These are phyloP conservation scores for Scutellaria baicalensis DNA, from an alignment of 257 asterid species.

Conservation along the genomic window DNA sequence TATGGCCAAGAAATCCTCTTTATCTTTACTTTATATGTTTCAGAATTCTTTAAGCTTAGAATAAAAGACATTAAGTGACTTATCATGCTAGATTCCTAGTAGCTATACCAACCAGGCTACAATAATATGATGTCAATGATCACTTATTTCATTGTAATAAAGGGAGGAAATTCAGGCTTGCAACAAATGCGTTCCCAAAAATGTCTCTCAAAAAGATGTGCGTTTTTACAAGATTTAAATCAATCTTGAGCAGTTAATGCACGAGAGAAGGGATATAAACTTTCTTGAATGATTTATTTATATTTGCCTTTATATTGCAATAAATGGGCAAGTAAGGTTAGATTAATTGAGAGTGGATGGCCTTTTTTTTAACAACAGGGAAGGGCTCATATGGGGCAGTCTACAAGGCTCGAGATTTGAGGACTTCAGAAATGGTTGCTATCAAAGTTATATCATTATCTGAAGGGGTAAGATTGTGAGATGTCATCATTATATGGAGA, in stretches of 20 bases:
- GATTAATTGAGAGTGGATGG: conserved; percentile 16
- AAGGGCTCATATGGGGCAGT: conserved; percentile 97
- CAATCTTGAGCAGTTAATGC: neutral
- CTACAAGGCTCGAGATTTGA: conserved; percentile 87
- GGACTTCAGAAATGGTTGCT: conserved; percentile 93
- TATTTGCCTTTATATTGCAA: neutral
- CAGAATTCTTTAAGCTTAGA: neutral
- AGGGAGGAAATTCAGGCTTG: neutral
- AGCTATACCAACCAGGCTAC: neutral
- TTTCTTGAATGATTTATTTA: neutral
- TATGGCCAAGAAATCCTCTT: neutral
- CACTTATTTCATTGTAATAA: neutral
- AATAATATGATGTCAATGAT: neutral
- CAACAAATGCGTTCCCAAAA: neutral
- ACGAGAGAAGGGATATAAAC: neutral
- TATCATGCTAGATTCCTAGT: neutral
- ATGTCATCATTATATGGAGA: neutral
- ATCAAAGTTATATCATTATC: conserved; percentile 91
- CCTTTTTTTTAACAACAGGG: conserved; percentile 50
- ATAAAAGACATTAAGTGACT: neutral
- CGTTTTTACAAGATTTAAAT: neutral
- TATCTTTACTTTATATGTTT: neutral
- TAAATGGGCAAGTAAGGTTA: conserved; percentile 6
- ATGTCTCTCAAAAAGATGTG: neutral
- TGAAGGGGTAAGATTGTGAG: conserved; percentile 71